Base-by-base conservation (phyloP, 2,329 filamentous ascomycete genomes). In the Verticillium isaacii region DNA sequence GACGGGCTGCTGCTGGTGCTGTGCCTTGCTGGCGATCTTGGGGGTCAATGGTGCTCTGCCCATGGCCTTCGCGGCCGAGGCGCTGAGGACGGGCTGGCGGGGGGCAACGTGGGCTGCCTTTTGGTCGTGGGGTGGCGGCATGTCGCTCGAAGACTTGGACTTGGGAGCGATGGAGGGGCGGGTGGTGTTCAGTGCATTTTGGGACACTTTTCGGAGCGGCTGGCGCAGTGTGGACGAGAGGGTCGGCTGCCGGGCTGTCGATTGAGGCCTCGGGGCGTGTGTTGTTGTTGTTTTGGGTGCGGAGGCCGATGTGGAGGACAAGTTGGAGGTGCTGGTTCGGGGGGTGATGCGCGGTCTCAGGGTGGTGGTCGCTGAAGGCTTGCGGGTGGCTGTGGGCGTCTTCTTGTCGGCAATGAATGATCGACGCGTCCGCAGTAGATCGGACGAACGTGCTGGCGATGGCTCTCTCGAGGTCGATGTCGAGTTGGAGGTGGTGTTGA, bases 11-110 rank as follows among this genome's bases (percentile, higher is more conserved):
- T 58, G 56, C 12, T 58, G 37, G 52, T 66, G 69, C 36, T 65
- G 74, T 9, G 72, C 68, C 61, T 79, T 79, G 61, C 76, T 69
- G 32, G 84, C 81, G 59, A 86, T 80, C 76, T 87, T 86, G 66
- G 83, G 81, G 2, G 81, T 85, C 69, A 85, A 68, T 60, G 83
- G 83, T 36, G 77, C 68, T 63, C 80, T 78, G 66, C 74, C 78
- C 69, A 78, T 66, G 68, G 74, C 73, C 83, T 87, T 81, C 68
- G 83, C 80, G 56, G 82, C 85, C 56, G 86, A 79, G 66, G 88
- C 82, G 73, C 82, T 84, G 69, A 93, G 85, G 63, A 87, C 82
- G 50, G 88, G 85, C 71, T 82, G 81, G 67, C 81, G 82, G 66
- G 77, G 80, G 70, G 80, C 77, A 70, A 78, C 79, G 73, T 73